A percentile compares a stretch with the other conserved stretches of the same genome.
phyloP scores from a whole-genome alignment of 176 grass and related monocot species.

The Thinopyrum elongatum region DNA sequence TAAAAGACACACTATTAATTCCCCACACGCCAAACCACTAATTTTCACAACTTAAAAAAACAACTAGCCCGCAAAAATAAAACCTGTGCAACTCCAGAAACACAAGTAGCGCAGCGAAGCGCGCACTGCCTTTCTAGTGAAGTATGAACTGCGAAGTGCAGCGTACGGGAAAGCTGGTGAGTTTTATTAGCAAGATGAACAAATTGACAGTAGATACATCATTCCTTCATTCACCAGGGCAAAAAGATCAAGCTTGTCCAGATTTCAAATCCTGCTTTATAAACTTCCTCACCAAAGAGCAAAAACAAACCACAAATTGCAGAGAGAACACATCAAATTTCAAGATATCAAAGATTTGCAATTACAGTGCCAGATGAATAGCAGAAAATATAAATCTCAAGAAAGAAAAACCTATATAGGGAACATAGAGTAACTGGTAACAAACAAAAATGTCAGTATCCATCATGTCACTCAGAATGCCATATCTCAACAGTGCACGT shows the following conservation, averaged over 20 bases:
- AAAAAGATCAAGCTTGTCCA: neutral
- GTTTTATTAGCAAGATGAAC: neutral
- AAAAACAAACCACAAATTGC: neutral
- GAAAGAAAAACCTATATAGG: neutral
- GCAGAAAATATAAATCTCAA: neutral
- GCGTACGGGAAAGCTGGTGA: neutral
- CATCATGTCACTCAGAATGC: slow-evolving; percentile 52
- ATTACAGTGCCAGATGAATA: neutral
- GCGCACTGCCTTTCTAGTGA: neutral
- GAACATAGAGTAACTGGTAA: neutral
- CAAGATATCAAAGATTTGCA: neutral
- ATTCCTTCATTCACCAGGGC: neutral
- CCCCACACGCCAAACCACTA: too few relatives aligned
- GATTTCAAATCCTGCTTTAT: neutral
- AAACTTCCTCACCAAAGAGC: neutral
- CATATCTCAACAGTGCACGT: slow-evolving; percentile 38
- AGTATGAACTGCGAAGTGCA: neutral
- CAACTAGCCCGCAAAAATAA: too few relatives aligned
- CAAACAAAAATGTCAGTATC: neutral
- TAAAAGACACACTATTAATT: too few relatives aligned
- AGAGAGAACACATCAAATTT: neutral
- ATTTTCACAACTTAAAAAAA: too few relatives aligned
- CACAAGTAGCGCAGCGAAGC: too few relatives aligned
- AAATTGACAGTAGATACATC: neutral
- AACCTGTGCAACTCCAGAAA: too few relatives aligned